A percentile compares a stretch with the other conserved stretches of the same genome.
Evolutionary conservation across 1,284 basidiomycete genomes (phyloP).

Genomic region (Trichosporon sp.): DNA sequence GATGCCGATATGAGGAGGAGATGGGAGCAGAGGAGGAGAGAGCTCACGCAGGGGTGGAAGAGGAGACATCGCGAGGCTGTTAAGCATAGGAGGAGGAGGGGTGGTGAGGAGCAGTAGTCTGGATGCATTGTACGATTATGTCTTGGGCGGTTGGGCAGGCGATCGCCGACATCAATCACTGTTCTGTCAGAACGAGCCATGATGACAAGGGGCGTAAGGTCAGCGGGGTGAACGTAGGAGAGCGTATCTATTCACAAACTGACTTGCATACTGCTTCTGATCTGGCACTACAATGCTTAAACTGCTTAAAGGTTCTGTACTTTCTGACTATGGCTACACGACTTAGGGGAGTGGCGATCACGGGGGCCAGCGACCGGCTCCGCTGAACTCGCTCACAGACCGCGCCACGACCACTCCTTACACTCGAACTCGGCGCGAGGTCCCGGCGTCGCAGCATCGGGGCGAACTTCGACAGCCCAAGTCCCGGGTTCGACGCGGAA

Average conservation of each 20-base stretch:
- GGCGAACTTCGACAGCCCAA: slow-evolving; percentile 36
- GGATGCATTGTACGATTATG: not conserved
- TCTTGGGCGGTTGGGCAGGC: no score
- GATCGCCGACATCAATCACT: no score
- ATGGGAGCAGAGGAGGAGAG: slow-evolving; percentile 66
- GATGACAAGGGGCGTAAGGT: no score
- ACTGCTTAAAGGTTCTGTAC: no score
- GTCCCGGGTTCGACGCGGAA: slow-evolving; percentile 39
- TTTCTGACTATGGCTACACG: no score
- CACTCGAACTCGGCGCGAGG: slow-evolving; percentile 27
- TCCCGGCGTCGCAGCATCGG: slow-evolving; percentile 28
- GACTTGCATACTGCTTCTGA: no score
- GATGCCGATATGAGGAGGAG: slow-evolving; percentile 56
- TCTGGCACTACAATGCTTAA: no score
- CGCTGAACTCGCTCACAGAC: slow-evolving; percentile 13
- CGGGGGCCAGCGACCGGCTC: no score
- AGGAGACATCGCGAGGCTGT: slow-evolving; percentile 69
- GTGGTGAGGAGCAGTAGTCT: slow-evolving; percentile 46
- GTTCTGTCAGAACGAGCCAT: no score
- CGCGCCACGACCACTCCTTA: slow-evolving; percentile 32
- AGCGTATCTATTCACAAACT: no score
- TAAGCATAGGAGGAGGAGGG: slow-evolving; percentile 59
- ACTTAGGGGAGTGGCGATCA: not conserved
- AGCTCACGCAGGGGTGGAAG: slow-evolving; percentile 75
- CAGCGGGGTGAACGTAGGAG: no score